These are phyloP conservation scores for Anisodus acutangulus DNA, from an alignment of 257 asterid species.

Conservation along the genomic window DNA sequence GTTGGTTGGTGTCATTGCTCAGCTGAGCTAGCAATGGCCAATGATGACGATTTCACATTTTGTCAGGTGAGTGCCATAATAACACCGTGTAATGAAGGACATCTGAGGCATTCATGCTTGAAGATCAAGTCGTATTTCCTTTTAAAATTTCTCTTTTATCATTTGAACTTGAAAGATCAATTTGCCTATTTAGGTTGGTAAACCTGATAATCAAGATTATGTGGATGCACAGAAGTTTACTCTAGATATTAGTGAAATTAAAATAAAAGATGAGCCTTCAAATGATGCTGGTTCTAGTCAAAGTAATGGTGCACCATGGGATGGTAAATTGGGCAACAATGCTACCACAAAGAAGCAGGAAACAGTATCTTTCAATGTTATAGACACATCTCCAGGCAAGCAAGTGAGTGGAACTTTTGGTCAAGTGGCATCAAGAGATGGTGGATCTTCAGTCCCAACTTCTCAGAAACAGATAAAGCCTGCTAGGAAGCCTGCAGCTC, in stretches of 20 bases:
- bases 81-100: not conserved
- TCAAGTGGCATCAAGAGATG: constrained; percentile 37
- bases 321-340: constrained; percentile 34
- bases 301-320: constrained; percentile 50
- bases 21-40: constrained; percentile 49
- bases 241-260: constrained; percentile 47
- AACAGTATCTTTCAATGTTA: constrained; percentile 63
- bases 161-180: not conserved
- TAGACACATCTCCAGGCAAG: constrained; percentile 52
- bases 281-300: constrained; percentile 36
- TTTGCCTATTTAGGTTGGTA: constrained; percentile 47
- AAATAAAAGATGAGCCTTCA: constrained; percentile 46
- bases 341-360: constrained; percentile 48
- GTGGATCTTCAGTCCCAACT: constrained; percentile 45
- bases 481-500: constrained; percentile 48
- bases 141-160: not conserved
- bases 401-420: constrained; percentile 38
- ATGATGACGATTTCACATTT: constrained; percentile 74
- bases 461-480: constrained; percentile 43
- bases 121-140: not conserved
- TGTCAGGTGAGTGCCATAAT: constrained; percentile 51
- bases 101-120: not conserved
- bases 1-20: constrained; percentile 31
- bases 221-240: constrained; percentile 48
- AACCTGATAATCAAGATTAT: constrained; percentile 44